These are phyloP conservation scores for Heracleum sosnowskyi DNA, from an alignment of 129 eudicot species.

Conservation along the genomic window DNA sequence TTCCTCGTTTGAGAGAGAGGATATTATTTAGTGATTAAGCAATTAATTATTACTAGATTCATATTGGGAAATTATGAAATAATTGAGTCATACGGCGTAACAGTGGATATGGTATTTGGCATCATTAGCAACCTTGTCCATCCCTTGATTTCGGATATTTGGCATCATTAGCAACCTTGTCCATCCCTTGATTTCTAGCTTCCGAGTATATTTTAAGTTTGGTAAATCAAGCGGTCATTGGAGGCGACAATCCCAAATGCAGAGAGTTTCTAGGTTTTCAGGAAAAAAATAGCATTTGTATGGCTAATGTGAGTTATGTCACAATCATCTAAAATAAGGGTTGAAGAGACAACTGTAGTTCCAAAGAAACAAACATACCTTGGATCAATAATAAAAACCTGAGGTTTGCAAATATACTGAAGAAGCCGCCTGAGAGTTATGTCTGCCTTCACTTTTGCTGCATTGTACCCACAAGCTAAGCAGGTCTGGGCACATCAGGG, in stretches of 20 bases:
- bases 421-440: not conserved
- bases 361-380: not conserved
- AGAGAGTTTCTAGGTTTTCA: not conserved
- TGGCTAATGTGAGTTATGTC: not conserved
- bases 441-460: too few relatives aligned
- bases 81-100: too few relatives aligned
- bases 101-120: not conserved
- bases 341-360: not conserved
- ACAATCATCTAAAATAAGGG: not conserved
- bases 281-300: not conserved
- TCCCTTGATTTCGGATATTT: too few relatives aligned
- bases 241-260: not conserved
- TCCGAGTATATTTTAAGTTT: not conserved
- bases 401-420: too few relatives aligned
- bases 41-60: too few relatives aligned
- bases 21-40: too few relatives aligned
- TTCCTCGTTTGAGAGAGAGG: too few relatives aligned
- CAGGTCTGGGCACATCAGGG: not conserved
- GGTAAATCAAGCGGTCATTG: not conserved
- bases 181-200: not conserved
- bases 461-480: not conserved
- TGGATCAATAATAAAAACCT: too few relatives aligned
- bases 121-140: not conserved
- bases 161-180: too few relatives aligned
- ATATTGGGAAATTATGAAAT: too few relatives aligned